These are phyloP conservation scores for Anaeramoeba flamelloides DNA, from an alignment of 78 protist genomes.

Conservation along the genomic window DNA sequence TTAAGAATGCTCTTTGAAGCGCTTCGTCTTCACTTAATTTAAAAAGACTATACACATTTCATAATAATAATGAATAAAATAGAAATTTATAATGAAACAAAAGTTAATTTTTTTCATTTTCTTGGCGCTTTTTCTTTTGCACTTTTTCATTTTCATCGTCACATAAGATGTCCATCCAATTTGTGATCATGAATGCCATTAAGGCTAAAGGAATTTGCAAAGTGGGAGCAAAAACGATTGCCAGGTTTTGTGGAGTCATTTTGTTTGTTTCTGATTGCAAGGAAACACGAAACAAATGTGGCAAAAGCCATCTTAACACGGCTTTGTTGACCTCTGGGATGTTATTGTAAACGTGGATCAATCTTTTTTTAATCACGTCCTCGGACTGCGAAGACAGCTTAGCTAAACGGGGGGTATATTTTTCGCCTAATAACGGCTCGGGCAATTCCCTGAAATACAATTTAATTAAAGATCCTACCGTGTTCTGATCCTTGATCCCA, in stretches of 20 bases:
- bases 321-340: neutral
- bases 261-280: neutral
- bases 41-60: too few species aligned
- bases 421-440: neutral
- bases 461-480: neutral
- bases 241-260: neutral
- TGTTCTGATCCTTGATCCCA: neutral
- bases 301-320: neutral
- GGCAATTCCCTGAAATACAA: neutral
- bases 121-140: too few species aligned
- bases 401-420: neutral
- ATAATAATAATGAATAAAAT: too few species aligned
- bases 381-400: neutral
- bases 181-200: neutral
- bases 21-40: too few species aligned
- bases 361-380: too few species aligned
- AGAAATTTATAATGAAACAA: too few species aligned
- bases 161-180: neutral
- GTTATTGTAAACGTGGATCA: neutral
- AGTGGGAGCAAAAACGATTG: neutral
- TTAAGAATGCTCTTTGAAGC: too few species aligned
- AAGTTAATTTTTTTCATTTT: too few species aligned
- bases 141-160: too few species aligned
- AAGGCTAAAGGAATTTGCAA: neutral
- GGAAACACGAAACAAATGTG: neutral